A percentile compares a stretch with the other conserved stretches of the same genome.
phyloP scores from a whole-genome alignment of 2,329 filamentous ascomycete genomes.

The Ascomycota sp. region DNA sequence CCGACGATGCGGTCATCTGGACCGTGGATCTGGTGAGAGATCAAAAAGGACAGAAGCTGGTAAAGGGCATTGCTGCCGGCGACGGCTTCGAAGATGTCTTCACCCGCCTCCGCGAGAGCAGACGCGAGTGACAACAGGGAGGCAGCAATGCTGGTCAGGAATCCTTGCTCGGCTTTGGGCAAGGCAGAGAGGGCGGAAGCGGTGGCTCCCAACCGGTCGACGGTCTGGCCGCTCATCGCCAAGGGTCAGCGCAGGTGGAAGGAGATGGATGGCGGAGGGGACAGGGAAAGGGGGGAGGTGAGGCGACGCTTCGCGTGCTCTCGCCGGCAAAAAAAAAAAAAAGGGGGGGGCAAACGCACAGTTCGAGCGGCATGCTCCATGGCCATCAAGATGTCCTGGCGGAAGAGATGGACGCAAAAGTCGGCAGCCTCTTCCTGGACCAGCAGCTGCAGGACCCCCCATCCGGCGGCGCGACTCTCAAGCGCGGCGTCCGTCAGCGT shows the following conservation, averaged over 20 bases:
- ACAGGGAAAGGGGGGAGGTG: too few relatives aligned
- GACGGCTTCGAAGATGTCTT: slow-evolving; percentile 37
- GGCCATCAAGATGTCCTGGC: slow-evolving; percentile 39
- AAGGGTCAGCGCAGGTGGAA: neutral
- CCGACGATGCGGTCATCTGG: slow-evolving; percentile 19
- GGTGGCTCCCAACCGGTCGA: slow-evolving; percentile 20
- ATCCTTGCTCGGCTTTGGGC: slow-evolving; percentile 30
- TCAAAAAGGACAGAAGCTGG: slow-evolving; percentile 32
- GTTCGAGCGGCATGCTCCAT: slow-evolving; percentile 33
- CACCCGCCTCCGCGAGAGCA: slow-evolving; percentile 35
- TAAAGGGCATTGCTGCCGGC: slow-evolving; percentile 26
- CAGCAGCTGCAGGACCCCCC: slow-evolving; percentile 42
- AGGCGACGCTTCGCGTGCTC: too few relatives aligned
- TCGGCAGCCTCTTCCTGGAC: slow-evolving; percentile 43
- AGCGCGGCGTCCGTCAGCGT: slow-evolving; percentile 41
- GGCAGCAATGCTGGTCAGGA: slow-evolving; percentile 31
- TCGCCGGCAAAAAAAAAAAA: too few relatives aligned
- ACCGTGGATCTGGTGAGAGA: slow-evolving; percentile 22
- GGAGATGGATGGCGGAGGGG: too few relatives aligned
- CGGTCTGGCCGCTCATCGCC: slow-evolving; percentile 12
- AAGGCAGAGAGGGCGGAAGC: slow-evolving; percentile 23
- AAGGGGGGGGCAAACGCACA: too few relatives aligned
- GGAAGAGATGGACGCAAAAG: slow-evolving; percentile 44
- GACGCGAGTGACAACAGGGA: slow-evolving; percentile 32
- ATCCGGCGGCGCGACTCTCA: slow-evolving; percentile 45